Conservation (phyloP, 1,139 yeast genomes). For the Pichia sp. region DNA sequence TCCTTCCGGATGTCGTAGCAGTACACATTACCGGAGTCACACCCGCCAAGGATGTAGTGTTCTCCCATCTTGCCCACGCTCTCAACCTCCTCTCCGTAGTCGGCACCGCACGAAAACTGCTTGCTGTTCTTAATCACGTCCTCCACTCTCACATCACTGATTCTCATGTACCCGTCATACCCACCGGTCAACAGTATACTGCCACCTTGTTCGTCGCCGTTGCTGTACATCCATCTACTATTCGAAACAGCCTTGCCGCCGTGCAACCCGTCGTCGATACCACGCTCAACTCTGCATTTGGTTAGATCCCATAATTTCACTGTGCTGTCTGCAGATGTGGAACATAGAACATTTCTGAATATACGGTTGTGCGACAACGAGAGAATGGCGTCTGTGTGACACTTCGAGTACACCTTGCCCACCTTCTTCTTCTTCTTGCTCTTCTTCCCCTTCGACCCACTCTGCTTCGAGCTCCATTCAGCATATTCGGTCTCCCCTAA, state of each 20-base stretch:
- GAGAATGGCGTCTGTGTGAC: conserved; percentile 91
- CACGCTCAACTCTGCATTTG: conserved; percentile 68
- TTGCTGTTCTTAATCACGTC: conserved; percentile 57
- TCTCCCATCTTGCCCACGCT: conserved; percentile 67
- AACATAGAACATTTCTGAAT: conserved; percentile 82
- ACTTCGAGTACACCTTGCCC: conserved; percentile 39
- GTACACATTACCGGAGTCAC: conserved; percentile 86
- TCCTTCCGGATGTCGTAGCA: conserved; percentile 72
- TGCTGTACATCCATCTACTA: conserved; percentile 69
- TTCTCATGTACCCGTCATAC: conserved; percentile 75
- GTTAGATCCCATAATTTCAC: conserved; percentile 93
- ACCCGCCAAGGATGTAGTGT: conserved; percentile 76
- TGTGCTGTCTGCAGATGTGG: conserved; percentile 93
- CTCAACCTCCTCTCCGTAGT: conserved; percentile 76
- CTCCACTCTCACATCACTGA: conserved; percentile 81
- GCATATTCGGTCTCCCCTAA: conserved; percentile 64
- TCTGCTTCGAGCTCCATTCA: conserved; percentile 15
- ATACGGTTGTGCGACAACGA: conserved; percentile 77
- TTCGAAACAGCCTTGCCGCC: conserved; percentile 72
- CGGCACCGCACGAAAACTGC: conserved; percentile 52
- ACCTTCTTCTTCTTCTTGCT: conserved; percentile 39
- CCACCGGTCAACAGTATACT: conserved; percentile 87
- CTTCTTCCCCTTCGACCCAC: conserved; percentile 21
- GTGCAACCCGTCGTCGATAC: conserved; percentile 53
- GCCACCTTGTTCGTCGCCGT: conserved; percentile 36